These are phyloP conservation scores for Coprinopsis marcescibilis DNA, from an alignment of 768 basidiomycete genomes.

Conservation along the genomic window DNA sequence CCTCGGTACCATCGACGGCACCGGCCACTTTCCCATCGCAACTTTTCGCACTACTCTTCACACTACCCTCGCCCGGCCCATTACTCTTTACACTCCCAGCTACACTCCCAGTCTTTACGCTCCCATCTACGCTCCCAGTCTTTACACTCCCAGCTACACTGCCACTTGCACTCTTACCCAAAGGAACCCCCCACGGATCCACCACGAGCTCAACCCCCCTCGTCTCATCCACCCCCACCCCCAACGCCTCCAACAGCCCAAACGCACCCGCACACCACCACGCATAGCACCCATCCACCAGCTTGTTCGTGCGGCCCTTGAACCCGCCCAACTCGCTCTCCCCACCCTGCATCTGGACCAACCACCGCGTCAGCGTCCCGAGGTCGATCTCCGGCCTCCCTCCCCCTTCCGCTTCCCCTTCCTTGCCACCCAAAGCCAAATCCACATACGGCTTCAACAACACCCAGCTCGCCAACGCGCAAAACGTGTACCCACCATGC, in stretches of 20 bases:
- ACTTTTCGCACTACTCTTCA: too few relatives aligned
- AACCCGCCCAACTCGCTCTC: conserved; percentile 89
- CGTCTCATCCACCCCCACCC: conserved; percentile 28
- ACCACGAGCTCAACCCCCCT: conserved; percentile 9
- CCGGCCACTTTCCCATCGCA: too few relatives aligned
- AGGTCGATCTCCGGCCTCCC: conserved; percentile 47
- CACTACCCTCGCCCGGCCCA: too few relatives aligned
- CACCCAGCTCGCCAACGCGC: conserved; percentile 80
- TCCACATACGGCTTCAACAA: conserved; percentile 58
- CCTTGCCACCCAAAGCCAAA: conserved; percentile 11
- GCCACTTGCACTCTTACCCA: too few relatives aligned
- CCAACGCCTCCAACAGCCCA: conserved; percentile 61
- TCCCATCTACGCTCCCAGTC: too few relatives aligned
- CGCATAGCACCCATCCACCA: conserved; percentile 99
- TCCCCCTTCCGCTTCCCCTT: too few relatives aligned
- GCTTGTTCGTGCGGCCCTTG: conserved; percentile 88
- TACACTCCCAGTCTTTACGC: too few relatives aligned
- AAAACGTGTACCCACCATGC: conserved; percentile 97
- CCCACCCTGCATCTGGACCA: conserved; percentile 77
- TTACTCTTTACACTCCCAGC: too few relatives aligned
- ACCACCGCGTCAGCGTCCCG: conserved; percentile 67
- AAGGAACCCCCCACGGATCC: too few relatives aligned
- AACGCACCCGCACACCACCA: conserved; percentile 98
- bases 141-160: too few relatives aligned
- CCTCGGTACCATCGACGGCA: too few relatives aligned